These are phyloP conservation scores for Amaranthus tricolor DNA, from an alignment of 179 eudicot genomes.

Conservation along the genomic window DNA sequence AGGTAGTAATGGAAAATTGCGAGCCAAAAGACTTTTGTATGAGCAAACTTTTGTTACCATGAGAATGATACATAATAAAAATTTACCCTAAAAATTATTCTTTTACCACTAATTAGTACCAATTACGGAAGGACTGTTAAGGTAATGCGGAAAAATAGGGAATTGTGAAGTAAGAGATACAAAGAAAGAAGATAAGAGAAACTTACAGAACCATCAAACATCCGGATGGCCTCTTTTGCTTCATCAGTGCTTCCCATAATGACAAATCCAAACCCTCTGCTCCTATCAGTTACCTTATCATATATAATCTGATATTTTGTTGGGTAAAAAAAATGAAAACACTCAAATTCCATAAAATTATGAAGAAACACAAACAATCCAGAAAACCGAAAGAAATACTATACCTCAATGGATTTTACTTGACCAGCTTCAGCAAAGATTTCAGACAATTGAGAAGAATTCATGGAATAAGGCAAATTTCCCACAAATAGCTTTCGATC, in stretches of 20 bases:
- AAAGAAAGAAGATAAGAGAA: not conserved
- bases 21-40: no score
- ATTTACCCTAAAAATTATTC: no score
- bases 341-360: not conserved
- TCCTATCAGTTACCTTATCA: conserved; percentile 79
- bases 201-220: conserved; percentile 92
- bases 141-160: not conserved
- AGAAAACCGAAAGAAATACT: not conserved
- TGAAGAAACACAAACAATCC: not conserved
- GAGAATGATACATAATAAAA: no score
- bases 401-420: conserved; percentile 63
- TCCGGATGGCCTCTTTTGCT: conserved; percentile 72
- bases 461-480: conserved; percentile 68
- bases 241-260: conserved; percentile 76
- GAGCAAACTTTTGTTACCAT: no score
- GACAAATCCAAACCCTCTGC: conserved; percentile 90
- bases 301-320: conserved; percentile 57
- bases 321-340: not conserved
- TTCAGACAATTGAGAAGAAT: conserved; percentile 55
- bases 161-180: not conserved
- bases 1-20: no score
- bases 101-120: not conserved
- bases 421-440: conserved; percentile 68
- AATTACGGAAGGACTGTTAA: not conserved
- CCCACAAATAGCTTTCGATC: conserved; percentile 73